Evolutionary conservation across 177 flowering plant genomes (phyloP), one percentile per base, ranked within the genome.

Genomic region (Vitis hybrid): DNA sequence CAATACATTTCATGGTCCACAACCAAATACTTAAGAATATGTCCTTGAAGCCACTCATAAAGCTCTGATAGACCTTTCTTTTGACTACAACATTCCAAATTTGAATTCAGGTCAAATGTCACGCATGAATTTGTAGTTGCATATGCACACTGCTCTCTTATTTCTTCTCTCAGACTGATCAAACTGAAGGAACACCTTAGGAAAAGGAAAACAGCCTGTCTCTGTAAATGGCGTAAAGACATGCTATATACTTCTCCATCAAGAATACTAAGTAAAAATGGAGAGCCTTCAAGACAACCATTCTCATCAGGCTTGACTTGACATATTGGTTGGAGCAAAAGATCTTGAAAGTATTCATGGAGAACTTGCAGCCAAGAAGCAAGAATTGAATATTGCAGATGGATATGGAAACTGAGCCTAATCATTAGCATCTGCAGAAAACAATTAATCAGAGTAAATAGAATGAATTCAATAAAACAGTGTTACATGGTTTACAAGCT

Each of bases 351-450:
- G 85, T 84, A 82, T 19, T 72, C 70, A 14, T 74, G 78, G 48
- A 90, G 77, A 75, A 90, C 80, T 76, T 88, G 80, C 82, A 94
- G 70, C 97, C 93, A 94, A 69, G 80, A 68, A 64, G 74, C 65
- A 67, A 81, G 78, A 64, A 79, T 51, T 15, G 82, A 71, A 67
- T 53, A 67, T 13, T 85, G 78, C 62, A 72, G 73, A 59, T 57
- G 64, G 58, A 70, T 67, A 56, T 65, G 83, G 71, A 69, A 78
- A 76, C 84, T 84, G 59, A 90, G 87, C 76, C 93, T 89, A 69
- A 82, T 67, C 93, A 94, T 89, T 60, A 94, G 76, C 81, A 88
- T 78, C 98, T 92, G 90, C 75, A 75, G 18, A 69, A 66, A 9
- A 52, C 18, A 16, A 62, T 57, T 50, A 15, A 52, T 29, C 18